A percentile compares a stretch with the other conserved stretches of the same genome.
These are phyloP conservation scores for Penicillium verhagenii DNA, from an alignment of 495 filamentous ascomycete species.

Conservation along the genomic window DNA sequence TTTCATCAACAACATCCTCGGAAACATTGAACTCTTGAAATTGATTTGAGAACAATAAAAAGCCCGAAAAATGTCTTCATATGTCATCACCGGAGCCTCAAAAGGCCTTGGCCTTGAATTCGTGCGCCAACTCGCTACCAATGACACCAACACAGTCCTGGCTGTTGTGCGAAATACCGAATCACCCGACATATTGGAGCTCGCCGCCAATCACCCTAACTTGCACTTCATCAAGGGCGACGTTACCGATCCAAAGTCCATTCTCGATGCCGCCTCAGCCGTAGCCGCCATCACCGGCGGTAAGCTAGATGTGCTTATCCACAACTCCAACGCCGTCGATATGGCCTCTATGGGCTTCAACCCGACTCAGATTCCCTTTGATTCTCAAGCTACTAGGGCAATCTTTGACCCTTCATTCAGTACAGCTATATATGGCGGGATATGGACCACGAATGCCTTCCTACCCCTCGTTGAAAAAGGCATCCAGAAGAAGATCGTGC, in stretches of 20 bases:
- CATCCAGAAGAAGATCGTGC: conserved; percentile 45
- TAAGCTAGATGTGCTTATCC: conserved; percentile 45
- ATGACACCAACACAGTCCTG: conserved; percentile 48
- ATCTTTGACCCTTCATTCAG: conserved; percentile 14
- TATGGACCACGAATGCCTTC: conserved; percentile 38
- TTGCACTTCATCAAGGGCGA: conserved; percentile 49
- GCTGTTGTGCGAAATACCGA: conserved; percentile 42
- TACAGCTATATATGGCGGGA: conserved; percentile 19
- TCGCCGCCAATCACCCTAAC: conserved; percentile 30
- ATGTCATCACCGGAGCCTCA: conserved; percentile 56
- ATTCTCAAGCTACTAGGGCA: conserved; percentile 12
- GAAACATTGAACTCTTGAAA: neutral
- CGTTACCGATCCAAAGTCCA: conserved; percentile 35
- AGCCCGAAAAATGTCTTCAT: conserved; percentile 45
- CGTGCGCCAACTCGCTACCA: conserved; percentile 48
- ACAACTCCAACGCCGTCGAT: conserved; percentile 41
- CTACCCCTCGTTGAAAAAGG: conserved; percentile 44
- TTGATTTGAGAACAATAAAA: neutral
- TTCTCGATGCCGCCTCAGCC: conserved; percentile 41
- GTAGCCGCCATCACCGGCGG: conserved; percentile 40
- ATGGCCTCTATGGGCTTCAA: conserved; percentile 11
- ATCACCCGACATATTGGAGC: conserved; percentile 28
- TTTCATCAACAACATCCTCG: neutral
- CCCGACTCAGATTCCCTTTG: conserved; percentile 22
- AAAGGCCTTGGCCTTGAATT: conserved; percentile 56